A percentile compares a stretch with the other conserved stretches of the same genome.
phyloP scores from a whole-genome alignment of 2,329 filamentous ascomycete genomes.

The Ceratocystis destructans region DNA sequence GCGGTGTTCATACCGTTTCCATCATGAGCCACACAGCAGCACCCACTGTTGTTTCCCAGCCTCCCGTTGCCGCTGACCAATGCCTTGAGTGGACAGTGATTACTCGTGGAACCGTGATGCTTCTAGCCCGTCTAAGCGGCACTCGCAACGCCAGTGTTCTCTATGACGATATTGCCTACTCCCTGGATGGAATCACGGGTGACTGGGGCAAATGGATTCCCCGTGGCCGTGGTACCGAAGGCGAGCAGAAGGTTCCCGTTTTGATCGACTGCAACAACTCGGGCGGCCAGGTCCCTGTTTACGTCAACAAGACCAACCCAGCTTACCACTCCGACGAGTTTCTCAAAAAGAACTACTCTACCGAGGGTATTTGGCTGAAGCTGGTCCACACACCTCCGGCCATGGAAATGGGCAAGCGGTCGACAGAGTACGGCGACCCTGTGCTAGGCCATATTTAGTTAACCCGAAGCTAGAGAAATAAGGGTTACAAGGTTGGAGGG shows the following conservation, averaged over 20 bases:
- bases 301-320: slow-evolving; percentile 15
- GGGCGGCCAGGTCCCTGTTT: slow-evolving; percentile 16
- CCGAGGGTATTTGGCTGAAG: slow-evolving; percentile 15
- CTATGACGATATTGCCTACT: slow-evolving; percentile 18
- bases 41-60: neutral
- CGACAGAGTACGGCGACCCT: neutral
- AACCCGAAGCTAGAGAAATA: neutral
- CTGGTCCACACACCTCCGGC: slow-evolving; percentile 11
- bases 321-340: slow-evolving; percentile 16
- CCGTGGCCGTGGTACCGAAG: neutral
- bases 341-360: slow-evolving; percentile 5
- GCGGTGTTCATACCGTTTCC: neutral
- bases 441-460: neutral
- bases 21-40: neutral
- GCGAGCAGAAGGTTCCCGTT: slow-evolving; percentile 1
- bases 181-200: slow-evolving; percentile 16
- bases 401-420: neutral
- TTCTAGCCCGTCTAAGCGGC: slow-evolving; percentile 13
- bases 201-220: slow-evolving; percentile 17
- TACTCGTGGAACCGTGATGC: slow-evolving; percentile 17
- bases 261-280: slow-evolving; percentile 17
- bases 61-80: slow-evolving; percentile 3
- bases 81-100: slow-evolving; percentile 19
- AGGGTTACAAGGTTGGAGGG: neutral
- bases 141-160: slow-evolving; percentile 16